phyloP scores from a whole-genome alignment of 2,329 filamentous ascomycete species.

The Fusarium foetens region DNA sequence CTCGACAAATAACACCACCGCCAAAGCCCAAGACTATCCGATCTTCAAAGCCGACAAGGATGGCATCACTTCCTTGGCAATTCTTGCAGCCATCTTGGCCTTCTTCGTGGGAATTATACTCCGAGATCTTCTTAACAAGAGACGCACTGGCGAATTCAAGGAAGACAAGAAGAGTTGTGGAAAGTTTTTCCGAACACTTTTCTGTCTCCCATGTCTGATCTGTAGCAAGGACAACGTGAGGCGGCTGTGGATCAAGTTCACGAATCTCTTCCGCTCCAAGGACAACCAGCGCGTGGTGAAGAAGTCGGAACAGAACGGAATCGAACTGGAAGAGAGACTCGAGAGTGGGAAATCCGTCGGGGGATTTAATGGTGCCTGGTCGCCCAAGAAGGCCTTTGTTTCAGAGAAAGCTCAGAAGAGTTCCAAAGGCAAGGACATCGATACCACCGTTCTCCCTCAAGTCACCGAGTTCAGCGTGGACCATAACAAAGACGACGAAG shows the following conservation, averaged over 20 bases:
- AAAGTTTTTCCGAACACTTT: not conserved
- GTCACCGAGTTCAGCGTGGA: not conserved
- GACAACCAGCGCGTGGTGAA: conserved; percentile 4
- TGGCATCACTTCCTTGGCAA: conserved; percentile 8
- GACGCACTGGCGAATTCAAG: conserved; percentile 21
- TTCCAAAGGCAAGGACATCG: not conserved
- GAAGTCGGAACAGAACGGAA: not conserved
- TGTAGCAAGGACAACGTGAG: conserved; percentile 5
- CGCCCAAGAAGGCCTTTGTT: not conserved
- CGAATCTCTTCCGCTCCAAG: conserved; percentile 29
- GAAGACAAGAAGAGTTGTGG: not conserved
- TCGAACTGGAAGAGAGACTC: not conserved
- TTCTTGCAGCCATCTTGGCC: conserved; percentile 11
- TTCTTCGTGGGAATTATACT: conserved; percentile 16
- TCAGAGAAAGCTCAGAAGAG: not conserved
- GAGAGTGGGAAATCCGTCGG: conserved; percentile 4
- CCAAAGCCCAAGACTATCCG: not conserved
- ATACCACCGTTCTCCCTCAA: not conserved
- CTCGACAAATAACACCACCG: not conserved
- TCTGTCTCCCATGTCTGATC: conserved; percentile 4
- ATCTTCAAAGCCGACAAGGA: not conserved
- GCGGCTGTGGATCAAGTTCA: conserved; percentile 3
- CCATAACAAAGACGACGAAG: not conserved
- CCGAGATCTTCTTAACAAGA: conserved; percentile 25
- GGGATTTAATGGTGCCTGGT: conserved; percentile 5